Conservation (phyloP, 345 rosid genomes). For the Angophora floribunda region DNA sequence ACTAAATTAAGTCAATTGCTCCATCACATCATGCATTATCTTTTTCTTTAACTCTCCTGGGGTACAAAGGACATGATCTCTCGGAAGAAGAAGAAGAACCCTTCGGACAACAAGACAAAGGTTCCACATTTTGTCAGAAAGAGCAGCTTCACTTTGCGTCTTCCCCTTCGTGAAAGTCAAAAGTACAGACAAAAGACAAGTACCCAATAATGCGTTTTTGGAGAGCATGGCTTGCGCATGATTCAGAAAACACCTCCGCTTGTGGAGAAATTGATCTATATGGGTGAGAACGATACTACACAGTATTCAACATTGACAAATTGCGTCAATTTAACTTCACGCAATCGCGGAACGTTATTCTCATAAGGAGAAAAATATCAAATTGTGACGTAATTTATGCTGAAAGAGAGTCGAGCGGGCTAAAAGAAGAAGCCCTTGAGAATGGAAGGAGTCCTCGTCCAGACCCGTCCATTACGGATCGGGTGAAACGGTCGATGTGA, state of each 20-base stretch:
- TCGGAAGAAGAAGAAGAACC: background rate
- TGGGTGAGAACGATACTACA: background rate
- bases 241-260: background rate
- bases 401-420: background rate
- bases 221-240: background rate
- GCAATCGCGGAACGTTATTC: background rate
- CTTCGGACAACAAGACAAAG: background rate
- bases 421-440: background rate
- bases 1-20: background rate
- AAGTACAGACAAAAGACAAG: background rate
- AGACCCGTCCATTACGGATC: background rate
- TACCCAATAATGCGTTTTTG: background rate
- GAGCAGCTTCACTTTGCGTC: background rate
- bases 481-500: background rate
- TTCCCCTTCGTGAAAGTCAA: background rate
- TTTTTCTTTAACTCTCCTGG: background rate
- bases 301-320: background rate
- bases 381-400: background rate
- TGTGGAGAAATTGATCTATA: background rate
- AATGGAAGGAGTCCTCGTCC: background rate
- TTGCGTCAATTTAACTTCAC: background rate
- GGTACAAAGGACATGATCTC: background rate
- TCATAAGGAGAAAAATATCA: background rate
- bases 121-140: background rate
- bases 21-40: background rate